Evolutionary conservation across 371 early-diverging fungal genomes (phyloP), one percentile per base, ranked within the genome.

Genomic region (Mortierella sp.): DNA sequence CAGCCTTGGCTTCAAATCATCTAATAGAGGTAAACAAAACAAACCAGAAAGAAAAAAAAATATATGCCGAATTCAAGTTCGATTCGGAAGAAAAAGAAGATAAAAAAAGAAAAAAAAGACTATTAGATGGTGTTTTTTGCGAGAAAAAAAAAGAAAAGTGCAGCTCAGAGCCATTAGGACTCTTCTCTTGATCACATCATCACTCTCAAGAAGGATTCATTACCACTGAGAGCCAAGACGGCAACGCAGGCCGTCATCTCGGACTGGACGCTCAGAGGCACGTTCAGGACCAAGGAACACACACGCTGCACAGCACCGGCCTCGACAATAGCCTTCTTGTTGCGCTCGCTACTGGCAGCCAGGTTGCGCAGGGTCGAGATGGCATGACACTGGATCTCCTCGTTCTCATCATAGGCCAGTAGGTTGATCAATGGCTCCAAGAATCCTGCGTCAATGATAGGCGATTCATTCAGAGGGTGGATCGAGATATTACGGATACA

Each of bases 401-500:
- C 91, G 70, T 92, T 92, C 69, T 91, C 93, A 30, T 89, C 87
- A 69, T 88, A 90, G 0, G 92, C 84, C 23, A 95, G 70, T 25
- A 95, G 83, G 29, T 87, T 87, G 58, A 95, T 88, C 57, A 97
- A 72, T 1, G 91, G 92, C 44, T 89, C 86, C 55, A 97, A 84
- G 70, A 95, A 93, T 11, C 93, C 94, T 60, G 93, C 93, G 57
- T 92, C 89, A 51, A 95, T 88, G 59, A 97, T 94, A 21, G 94
- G 93, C 11, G 90, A 88, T 73, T 96, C 96, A 80, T 96, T 96
- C 28, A 88, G 84, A 6, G 94, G 90, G 71, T 95, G 95, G 59
- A 97, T 97, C 58, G 96, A 96, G 62, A 97, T 90, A 80, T 97
- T 97, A 62, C 97, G 92, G 63, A 96, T 87, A 74, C 97, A 96